These are phyloP conservation scores for Erodium moschatum DNA, from an alignment of 441 rosid genomes.

Conservation along the genomic window DNA sequence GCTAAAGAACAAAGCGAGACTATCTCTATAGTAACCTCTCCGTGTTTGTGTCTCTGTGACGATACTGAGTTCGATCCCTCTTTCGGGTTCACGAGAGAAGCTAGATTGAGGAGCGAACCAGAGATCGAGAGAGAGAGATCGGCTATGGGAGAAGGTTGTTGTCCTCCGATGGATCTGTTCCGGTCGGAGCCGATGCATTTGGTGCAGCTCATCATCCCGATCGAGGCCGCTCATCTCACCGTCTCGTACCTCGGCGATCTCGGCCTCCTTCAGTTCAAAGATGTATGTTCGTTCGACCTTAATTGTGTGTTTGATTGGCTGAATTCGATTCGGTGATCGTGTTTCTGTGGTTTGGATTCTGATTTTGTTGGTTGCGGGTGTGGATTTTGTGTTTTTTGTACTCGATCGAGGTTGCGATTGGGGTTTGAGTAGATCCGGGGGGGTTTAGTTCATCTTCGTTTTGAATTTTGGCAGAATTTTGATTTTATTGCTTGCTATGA, in stretches of 20 bases:
- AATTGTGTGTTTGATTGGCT: background rate
- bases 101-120: too few species aligned
- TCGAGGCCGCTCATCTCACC: slow-evolving; percentile 22
- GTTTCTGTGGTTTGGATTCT: background rate
- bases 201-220: slow-evolving; percentile 28
- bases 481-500: background rate
- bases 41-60: background rate
- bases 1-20: background rate
- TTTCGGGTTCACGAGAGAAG: too few species aligned
- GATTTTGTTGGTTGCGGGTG: background rate
- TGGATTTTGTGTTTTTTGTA: background rate
- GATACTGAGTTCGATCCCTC: background rate
- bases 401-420: background rate
- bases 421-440: background rate
- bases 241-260: slow-evolving; percentile 27
- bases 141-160: slow-evolving; percentile 16
- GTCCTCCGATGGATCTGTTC: slow-evolving; percentile 27
- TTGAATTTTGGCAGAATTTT: background rate
- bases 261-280: slow-evolving; percentile 28
- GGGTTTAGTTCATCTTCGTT: background rate
- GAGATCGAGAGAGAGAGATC: slow-evolving; percentile 1
- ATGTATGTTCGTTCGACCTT: slow-evolving; percentile 18
- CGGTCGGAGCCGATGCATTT: slow-evolving; percentile 31
- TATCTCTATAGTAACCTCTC: background rate
- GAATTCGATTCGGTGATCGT: background rate